Percentiles rank a stretch among this genome's conserved stretches.
Conservation (phyloP, 371 early-diverging fungal genomes). For the Umbelopsis sp. region DNA sequence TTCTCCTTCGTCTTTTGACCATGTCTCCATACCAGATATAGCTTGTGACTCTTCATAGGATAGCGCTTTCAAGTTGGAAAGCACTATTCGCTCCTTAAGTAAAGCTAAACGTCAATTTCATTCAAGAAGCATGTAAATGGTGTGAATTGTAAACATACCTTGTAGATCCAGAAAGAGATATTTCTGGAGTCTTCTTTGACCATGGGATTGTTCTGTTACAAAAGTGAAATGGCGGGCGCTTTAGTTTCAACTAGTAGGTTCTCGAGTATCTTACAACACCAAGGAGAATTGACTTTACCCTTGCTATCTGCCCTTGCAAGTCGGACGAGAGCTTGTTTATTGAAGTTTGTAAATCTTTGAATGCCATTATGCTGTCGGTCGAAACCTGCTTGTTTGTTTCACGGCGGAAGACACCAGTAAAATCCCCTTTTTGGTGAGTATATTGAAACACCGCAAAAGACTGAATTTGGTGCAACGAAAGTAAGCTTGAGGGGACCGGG, state of each 20-base stretch:
- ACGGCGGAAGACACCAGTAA: not conserved
- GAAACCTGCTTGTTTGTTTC: not conserved
- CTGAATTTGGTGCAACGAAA: not conserved
- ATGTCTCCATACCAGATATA: constrained; percentile 34
- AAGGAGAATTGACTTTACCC: not conserved
- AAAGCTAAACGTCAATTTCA: too few relatives aligned
- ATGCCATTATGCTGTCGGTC: constrained; percentile 32
- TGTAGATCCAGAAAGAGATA: constrained; percentile 43
- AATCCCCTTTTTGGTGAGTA: not conserved
- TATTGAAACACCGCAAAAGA: not conserved
- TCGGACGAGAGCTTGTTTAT: constrained; percentile 45
- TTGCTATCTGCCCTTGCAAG: constrained; percentile 45
- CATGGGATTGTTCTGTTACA: constrained; percentile 37
- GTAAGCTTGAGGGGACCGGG: not conserved
- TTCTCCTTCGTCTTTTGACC: constrained; percentile 38
- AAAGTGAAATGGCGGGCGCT: not conserved
- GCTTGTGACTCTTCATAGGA: constrained; percentile 41
- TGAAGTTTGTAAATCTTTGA: constrained; percentile 49
- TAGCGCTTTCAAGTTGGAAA: constrained; percentile 40
- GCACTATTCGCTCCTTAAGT: constrained; percentile 39
- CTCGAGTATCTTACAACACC: not conserved
- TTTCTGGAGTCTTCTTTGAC: constrained; percentile 47
- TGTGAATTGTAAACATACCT: not conserved
- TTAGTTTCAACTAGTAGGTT: not conserved
- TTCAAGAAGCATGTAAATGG: too few relatives aligned